Conservation (phyloP, 192 early-diverging fungal species). For the Thamnidium elegans region DNA sequence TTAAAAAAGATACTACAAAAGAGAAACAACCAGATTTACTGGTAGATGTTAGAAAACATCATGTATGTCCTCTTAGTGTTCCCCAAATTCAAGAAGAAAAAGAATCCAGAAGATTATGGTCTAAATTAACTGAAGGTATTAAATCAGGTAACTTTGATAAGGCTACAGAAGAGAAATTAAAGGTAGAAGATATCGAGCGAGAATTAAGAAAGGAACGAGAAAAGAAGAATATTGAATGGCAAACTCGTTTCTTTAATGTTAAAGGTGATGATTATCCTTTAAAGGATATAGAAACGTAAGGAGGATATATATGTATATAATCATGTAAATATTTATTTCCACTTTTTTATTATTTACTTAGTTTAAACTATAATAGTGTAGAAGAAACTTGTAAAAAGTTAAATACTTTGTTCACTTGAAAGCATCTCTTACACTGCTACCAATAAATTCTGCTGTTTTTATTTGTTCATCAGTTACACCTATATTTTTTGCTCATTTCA, state of each 20-base stretch:
- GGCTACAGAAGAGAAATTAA: constrained; percentile 66
- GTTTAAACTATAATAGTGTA: constrained; percentile 14
- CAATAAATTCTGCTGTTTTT: constrained; percentile 11
- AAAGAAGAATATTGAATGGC: constrained; percentile 24
- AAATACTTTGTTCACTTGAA: background rate
- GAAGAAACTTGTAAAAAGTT: background rate
- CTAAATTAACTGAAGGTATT: constrained; percentile 68
- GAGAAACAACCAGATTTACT: background rate
- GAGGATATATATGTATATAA: background rate
- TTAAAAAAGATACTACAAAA: background rate
- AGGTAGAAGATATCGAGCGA: constrained; percentile 74
- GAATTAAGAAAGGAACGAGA: constrained; percentile 19
- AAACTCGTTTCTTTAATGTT: constrained; percentile 26
- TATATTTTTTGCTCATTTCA: constrained; percentile 21
- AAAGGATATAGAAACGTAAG: constrained; percentile 25
- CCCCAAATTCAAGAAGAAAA: constrained; percentile 67
- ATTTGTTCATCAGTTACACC: constrained; percentile 21
- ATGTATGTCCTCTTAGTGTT: constrained; percentile 1
- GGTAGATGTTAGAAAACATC: background rate
- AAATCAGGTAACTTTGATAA: constrained; percentile 56
- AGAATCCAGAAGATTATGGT: constrained; percentile 83
- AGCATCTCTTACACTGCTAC: too few relatives aligned
- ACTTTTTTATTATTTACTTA: constrained; percentile 2
- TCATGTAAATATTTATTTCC: too few relatives aligned
- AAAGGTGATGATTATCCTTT: constrained; percentile 24